Conservation (phyloP, 176 grass and related monocot species). For the Carex myosuroides region DNA sequence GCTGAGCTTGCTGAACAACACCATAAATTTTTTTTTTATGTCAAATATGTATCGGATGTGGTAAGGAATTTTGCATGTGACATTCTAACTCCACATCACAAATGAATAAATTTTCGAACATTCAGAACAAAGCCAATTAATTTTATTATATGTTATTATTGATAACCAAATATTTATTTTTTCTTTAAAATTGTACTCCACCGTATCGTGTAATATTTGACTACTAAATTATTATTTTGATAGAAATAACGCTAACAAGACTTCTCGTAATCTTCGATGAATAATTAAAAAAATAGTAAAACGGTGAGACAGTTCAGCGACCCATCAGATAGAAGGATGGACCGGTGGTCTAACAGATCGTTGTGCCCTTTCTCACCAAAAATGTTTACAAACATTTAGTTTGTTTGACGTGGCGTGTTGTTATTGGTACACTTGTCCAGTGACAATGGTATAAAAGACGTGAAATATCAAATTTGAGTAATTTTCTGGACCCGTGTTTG, state of each 20-base stretch:
- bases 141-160: no score
- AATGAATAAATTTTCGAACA: no score
- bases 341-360: background rate
- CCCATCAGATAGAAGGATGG: background rate
- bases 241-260: background rate
- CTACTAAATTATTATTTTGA: no score
- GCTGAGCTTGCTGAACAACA: no score
- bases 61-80: no score
- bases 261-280: background rate
- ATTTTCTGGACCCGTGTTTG: background rate
- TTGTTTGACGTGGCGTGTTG: background rate
- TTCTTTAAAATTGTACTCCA: no score
- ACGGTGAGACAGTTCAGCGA: constrained; percentile 22
- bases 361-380: background rate
- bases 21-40: no score
- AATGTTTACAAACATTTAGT: background rate
- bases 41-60: no score
- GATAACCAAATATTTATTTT: no score
- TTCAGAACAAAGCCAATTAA: no score
- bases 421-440: background rate
- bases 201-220: no score
- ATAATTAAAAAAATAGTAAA: background rate
- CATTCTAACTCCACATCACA: no score
- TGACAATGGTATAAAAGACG: background rate
- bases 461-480: background rate